Evolutionary conservation across 2,329 filamentous ascomycete genomes (phyloP).

Genomic region (Fonsecaea pedrosoi): DNA sequence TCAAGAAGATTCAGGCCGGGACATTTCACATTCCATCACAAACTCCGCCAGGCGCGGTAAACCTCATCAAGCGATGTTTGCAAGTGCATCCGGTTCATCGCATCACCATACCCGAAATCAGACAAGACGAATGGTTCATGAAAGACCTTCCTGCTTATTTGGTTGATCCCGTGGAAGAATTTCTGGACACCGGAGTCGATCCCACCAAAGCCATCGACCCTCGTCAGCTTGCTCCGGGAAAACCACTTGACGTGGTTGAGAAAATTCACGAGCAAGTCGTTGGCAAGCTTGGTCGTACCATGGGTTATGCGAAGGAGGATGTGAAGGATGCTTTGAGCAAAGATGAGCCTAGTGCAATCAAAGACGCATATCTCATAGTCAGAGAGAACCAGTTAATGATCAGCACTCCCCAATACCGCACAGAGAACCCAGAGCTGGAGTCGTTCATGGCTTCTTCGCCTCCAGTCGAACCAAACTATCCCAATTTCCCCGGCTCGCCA

Average conservation of each 20-base stretch:
- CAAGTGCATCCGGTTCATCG: conserved; percentile 88
- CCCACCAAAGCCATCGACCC: conserved; percentile 89
- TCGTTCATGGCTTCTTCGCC: conserved; percentile 64
- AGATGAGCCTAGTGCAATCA: conserved; percentile 95
- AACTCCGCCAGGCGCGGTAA: conserved; percentile 81
- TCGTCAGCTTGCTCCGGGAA: conserved; percentile 78
- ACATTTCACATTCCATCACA: conserved; percentile 92
- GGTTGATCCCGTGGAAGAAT: conserved; percentile 85
- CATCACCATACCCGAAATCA: conserved; percentile 91
- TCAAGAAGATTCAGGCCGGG: conserved; percentile 95
- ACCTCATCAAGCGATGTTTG: conserved; percentile 84
- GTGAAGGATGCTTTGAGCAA: conserved; percentile 92
- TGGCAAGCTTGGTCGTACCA: conserved; percentile 94
- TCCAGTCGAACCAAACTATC: conserved; percentile 52
- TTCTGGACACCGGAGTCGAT: conserved; percentile 91
- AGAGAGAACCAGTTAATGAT: conserved; percentile 94
- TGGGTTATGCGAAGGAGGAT: conserved; percentile 95
- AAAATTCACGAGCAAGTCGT: conserved; percentile 92
- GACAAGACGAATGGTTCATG: conserved; percentile 91
- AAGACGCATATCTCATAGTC: conserved; percentile 98
- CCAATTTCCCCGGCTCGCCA: conserved; percentile 37
- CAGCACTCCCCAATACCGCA: conserved; percentile 61
- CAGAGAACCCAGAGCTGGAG: conserved; percentile 53
- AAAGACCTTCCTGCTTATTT: conserved; percentile 87
- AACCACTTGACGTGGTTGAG: conserved; percentile 79